Percentiles rank a stretch among this genome's conserved stretches.
Evolutionary conservation across 2,329 filamentous ascomycete genomes (phyloP).

Genomic region (Alternaria brassicicola): DNA sequence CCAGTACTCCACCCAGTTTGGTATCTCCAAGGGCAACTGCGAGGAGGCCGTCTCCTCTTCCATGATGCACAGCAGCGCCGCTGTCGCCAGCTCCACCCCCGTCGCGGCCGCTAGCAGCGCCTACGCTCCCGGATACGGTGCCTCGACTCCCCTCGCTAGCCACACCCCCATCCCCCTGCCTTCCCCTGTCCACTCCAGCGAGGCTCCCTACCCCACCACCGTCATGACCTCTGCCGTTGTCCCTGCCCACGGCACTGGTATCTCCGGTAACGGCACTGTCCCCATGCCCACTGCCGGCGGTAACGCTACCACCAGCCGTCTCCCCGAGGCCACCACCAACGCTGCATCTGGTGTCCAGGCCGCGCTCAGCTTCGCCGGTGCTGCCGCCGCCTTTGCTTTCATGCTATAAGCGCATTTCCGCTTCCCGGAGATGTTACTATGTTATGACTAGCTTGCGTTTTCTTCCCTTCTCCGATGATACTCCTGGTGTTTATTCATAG

Average conservation of each 20-base stretch:
- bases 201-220: conserved; percentile 22
- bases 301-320: conserved; percentile 31
- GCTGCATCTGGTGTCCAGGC: conserved; percentile 42
- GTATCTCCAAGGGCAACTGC: conserved; percentile 57
- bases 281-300: conserved; percentile 38
- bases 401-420: conserved; percentile 41
- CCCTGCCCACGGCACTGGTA: conserved; percentile 13
- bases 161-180: conserved; percentile 19
- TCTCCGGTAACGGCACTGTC: conserved; percentile 35
- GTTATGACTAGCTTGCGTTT: conserved; percentile 7
- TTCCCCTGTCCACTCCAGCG: conserved; percentile 8
- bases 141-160: conserved; percentile 10
- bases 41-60: conserved; percentile 25
- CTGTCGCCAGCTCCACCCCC: conserved; percentile 2
- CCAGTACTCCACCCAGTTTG: conserved; percentile 67
- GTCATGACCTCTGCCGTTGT: conserved; percentile 27
- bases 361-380: conserved; percentile 49
- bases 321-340: conserved; percentile 38
- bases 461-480: neutral
- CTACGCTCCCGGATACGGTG: conserved; percentile 11
- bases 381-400: conserved; percentile 51
- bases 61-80: conserved; percentile 11
- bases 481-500: conserved; percentile 2
- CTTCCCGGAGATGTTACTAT: conserved; percentile 23
- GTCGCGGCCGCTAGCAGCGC: conserved; percentile 13